Conservation (phyloP, 2,329 filamentous ascomycete genomes). For the Venturia aucupariae region DNA sequence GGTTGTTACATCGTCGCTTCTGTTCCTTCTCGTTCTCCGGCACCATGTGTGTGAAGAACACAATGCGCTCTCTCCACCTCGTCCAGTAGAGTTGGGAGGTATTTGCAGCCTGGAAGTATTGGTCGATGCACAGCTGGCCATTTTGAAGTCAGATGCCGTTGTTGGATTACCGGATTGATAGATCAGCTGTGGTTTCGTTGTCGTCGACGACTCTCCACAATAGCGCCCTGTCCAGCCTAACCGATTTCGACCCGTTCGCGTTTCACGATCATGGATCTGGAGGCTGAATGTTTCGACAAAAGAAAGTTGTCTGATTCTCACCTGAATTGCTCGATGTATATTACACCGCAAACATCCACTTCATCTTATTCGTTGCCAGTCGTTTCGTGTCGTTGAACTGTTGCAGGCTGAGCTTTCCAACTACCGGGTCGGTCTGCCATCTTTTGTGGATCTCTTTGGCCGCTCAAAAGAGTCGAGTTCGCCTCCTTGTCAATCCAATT, state of each 20-base stretch:
- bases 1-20: not conserved
- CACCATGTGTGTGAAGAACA: not conserved
- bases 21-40: no score
- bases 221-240: not conserved
- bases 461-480: not conserved
- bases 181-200: not conserved
- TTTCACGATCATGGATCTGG: not conserved
- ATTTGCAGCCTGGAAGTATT: not conserved
- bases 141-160: not conserved
- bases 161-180: not conserved
- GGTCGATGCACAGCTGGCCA: not conserved
- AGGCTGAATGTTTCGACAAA: slow-evolving; percentile 1
- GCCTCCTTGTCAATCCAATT: not conserved
- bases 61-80: not conserved
- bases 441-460: not conserved
- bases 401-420: not conserved
- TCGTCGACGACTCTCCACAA: not conserved
- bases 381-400: not conserved
- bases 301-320: not conserved
- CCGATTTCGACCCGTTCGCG: not conserved
- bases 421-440: not conserved
- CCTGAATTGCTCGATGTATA: not conserved
- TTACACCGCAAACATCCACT: not conserved
- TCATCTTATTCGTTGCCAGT: not conserved
- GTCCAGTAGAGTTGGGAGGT: not conserved